Evolutionary conservation across 331 rosid genomes (phyloP).

Genomic region (Malus hybrid): DNA sequence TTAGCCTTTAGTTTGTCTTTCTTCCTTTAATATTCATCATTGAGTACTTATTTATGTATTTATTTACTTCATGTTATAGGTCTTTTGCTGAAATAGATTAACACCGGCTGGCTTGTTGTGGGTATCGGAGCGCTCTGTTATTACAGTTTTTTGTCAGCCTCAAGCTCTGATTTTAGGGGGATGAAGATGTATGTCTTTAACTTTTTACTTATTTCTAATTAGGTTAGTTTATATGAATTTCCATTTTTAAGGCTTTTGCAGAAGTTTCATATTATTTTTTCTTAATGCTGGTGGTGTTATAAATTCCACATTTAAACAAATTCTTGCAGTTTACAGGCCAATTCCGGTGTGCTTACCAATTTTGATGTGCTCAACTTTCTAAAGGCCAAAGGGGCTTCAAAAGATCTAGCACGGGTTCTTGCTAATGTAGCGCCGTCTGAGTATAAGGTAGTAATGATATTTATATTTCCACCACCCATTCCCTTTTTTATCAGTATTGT

Average conservation of each 20-base stretch:
- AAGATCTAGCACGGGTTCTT: slow-evolving; percentile 54
- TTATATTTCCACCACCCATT: background rate
- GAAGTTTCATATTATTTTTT: background rate
- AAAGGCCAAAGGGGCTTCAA: slow-evolving; percentile 62
- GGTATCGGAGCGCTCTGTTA: background rate
- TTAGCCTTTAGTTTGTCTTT: background rate
- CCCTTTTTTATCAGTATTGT: background rate
- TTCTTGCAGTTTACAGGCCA: slow-evolving; percentile 39
- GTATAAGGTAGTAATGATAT: slow-evolving; percentile 57
- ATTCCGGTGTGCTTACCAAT: slow-evolving; percentile 58
- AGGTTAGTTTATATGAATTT: background rate
- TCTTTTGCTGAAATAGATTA: background rate
- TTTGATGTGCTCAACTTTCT: slow-evolving; percentile 71
- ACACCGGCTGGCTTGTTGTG: background rate
- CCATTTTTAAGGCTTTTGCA: background rate
- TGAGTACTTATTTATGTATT: background rate
- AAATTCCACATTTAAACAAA: background rate
- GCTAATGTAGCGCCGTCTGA: slow-evolving; percentile 58
- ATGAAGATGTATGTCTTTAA: slow-evolving; percentile 48
- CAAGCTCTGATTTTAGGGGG: background rate
- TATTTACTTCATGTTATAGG: background rate
- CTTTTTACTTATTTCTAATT: background rate
- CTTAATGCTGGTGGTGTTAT: background rate
- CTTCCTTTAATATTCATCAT: background rate
- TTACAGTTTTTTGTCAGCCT: background rate